Base-by-base conservation (phyloP, 2,329 filamentous ascomycete species). In the Exserohilum rostratum region DNA sequence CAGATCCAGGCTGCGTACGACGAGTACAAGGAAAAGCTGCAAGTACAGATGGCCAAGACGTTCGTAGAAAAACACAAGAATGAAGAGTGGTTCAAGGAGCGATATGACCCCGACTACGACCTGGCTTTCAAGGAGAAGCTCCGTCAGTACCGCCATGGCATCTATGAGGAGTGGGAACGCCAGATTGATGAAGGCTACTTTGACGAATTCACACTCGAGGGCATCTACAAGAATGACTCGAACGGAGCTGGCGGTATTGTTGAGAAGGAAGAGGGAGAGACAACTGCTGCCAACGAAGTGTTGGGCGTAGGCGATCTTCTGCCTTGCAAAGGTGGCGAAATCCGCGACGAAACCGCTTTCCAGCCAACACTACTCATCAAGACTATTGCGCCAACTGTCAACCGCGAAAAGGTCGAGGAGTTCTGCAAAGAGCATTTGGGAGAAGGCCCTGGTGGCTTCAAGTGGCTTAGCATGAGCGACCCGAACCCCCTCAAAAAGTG, bases 41-140 rank as follows among this genome's bases (percentile, higher is more conserved):
- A 87, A 63, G 78, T 86, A 31, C 83, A 84, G 62, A 93, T 96
- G 89, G 93, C 95, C 0, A 87, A 92, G 61, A 82, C 85, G 1
- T 99, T 99, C 72, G 95, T 99, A 37, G 86, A 89, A 45, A 89
- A 92, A 66, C 95, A 99, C 77, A 96, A 96, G 73, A 87, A 87
- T 38, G 95, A 99, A 74, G 93, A 99, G 72, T 99, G 95, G 95
- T 99, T 99, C 79, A 91, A 89, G 66, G 95, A 99, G 77, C 88
- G 91, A 72, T 99, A 99, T 67, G 88, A 96, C 27, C 85, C 91
- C 1, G 91, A 95, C 64, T 86, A 93, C 50, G 84, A 90, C 47
- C 88, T 93, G 62, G 82, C 84, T 2, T 86, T 97, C 68, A 87
- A 89, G 51, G 80, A 81, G 55, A 89, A 91, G 67, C 80, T 98